Conservation (phyloP, 2,329 filamentous ascomycete species). For the Chaetomiaceae sp. region DNA sequence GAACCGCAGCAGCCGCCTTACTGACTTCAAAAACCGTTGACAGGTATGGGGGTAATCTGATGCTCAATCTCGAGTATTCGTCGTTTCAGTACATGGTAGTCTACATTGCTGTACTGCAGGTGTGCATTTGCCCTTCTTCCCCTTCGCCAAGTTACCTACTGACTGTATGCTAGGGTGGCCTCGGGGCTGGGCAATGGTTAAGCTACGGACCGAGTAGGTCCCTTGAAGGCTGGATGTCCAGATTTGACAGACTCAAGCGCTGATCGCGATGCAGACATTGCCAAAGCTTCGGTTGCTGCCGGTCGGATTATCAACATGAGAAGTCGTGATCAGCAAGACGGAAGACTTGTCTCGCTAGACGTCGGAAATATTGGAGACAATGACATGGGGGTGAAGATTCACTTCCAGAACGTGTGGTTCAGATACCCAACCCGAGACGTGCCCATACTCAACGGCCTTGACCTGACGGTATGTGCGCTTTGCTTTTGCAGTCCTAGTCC, state of each 20-base stretch:
- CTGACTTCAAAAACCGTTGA: background rate
- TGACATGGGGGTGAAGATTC: constrained; percentile 40
- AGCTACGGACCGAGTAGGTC: constrained; percentile 29
- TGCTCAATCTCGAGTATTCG: constrained; percentile 28
- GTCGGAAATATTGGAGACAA: constrained; percentile 24
- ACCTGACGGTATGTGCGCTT: constrained; percentile 44
- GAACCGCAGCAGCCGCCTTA: background rate
- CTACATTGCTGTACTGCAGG: constrained; percentile 30
- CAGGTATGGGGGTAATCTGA: constrained; percentile 28
- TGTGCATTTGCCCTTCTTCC: constrained; percentile 5
- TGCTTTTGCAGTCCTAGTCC: too few species aligned
- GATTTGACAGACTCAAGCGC: too few species aligned
- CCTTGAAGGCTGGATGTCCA: too few species aligned
- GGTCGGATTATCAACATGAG: constrained; percentile 29
- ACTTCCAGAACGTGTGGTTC: constrained; percentile 65
- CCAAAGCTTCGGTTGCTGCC: constrained; percentile 28
- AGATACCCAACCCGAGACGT: constrained; percentile 63
- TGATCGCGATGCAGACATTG: too few species aligned
- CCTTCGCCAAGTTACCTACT: background rate
- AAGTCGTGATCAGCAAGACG: constrained; percentile 19
- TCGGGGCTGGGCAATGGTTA: constrained; percentile 30
- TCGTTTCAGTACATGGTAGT: constrained; percentile 32
- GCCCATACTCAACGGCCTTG: constrained; percentile 59
- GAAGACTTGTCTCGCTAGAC: constrained; percentile 24
- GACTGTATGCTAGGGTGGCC: constrained; percentile 22